Evolutionary conservation across 257 asterid genomes (phyloP), one percentile per base, ranked within the genome.

Genomic region (Rubia yunnanensis): DNA sequence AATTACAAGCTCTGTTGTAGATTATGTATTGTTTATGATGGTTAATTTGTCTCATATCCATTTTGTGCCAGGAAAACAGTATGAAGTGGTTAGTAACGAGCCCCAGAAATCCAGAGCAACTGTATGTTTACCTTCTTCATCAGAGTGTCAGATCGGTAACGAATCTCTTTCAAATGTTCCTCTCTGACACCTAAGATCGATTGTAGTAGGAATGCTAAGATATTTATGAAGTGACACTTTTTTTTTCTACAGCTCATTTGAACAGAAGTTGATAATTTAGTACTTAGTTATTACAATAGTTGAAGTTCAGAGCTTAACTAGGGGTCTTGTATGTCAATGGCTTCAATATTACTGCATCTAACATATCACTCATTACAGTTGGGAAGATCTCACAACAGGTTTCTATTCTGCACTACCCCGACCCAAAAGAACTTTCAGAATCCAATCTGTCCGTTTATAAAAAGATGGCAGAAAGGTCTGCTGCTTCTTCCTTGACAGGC

Each of bases 311-410:
- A n/a, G n/a, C n/a, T n/a, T n/a, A n/a, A n/a, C n/a, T n/a, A n/a
- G n/a, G n/a, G n/a, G n/a, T n/a, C n/a, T n/a, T n/a, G n/a, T n/a
- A n/a, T n/a, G n/a, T n/a, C n/a, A n/a, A n/a, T n/a, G n/a, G n/a
- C n/a, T n/a, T n/a, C n/a, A n/a, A n/a, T 36, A 10, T 10, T 17
- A 41, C 48, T 41, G n/a, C n/a, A 39, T 41, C 36, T 39, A 6
- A 39, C 38, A 39, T 17, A 15, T 68, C 26, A 30, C 38, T 72
- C 64, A 41, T 65, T 24, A 62, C 85, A 88, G 96, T 77, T 72
- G 96, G 96, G 52, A 86, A 80, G 81, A 84, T 88, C 62, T 78
- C 95, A 0, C 77, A 79, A 26, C 81, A 67, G 13, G 83, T 84
- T 38, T 83, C 89, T 60, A 72, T 88, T 49, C 59, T 84, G 72